Percentiles rank a stretch among this genome's conserved stretches.
phyloP scores from a whole-genome alignment of 805 yeast species.

The Wickerhamomyces silvicola region DNA sequence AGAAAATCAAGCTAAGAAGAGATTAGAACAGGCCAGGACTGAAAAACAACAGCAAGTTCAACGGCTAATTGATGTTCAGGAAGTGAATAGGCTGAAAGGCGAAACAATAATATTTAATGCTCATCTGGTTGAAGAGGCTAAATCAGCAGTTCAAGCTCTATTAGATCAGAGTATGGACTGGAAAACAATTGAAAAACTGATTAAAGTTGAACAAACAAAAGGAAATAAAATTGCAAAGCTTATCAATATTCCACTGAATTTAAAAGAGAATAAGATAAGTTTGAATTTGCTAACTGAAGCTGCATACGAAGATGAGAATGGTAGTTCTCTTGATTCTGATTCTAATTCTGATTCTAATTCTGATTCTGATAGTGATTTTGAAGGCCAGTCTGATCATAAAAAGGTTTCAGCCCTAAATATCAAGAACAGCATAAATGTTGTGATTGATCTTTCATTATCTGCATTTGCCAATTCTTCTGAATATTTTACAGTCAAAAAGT shows the following conservation, averaged over 20 bases:
- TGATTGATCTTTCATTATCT: constrained; percentile 62
- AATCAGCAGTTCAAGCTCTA: constrained; percentile 55
- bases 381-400: constrained; percentile 17
- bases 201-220: constrained; percentile 60
- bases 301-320: constrained; percentile 28
- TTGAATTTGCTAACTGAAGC: constrained; percentile 45
- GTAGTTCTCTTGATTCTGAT: constrained; percentile 22
- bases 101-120: constrained; percentile 65
- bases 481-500: constrained; percentile 72
- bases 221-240: constrained; percentile 57
- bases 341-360: constrained; percentile 22
- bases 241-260: constrained; percentile 62
- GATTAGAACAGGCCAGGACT: constrained; percentile 65
- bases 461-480: constrained; percentile 86
- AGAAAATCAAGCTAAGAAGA: constrained; percentile 65
- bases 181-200: constrained; percentile 76
- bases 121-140: constrained; percentile 66
- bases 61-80: constrained; percentile 57
- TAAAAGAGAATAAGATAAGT: constrained; percentile 61
- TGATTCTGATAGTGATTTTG: constrained; percentile 19
- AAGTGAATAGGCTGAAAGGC: constrained; percentile 60
- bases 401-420: constrained; percentile 9
- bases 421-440: constrained; percentile 37
- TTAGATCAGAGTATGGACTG: constrained; percentile 89
- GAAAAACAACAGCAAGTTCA: constrained; percentile 70